Evolutionary conservation across 2,329 filamentous ascomycete species (phyloP), one percentile per base, ranked within the genome.

Genomic region (Periconia sp.): DNA sequence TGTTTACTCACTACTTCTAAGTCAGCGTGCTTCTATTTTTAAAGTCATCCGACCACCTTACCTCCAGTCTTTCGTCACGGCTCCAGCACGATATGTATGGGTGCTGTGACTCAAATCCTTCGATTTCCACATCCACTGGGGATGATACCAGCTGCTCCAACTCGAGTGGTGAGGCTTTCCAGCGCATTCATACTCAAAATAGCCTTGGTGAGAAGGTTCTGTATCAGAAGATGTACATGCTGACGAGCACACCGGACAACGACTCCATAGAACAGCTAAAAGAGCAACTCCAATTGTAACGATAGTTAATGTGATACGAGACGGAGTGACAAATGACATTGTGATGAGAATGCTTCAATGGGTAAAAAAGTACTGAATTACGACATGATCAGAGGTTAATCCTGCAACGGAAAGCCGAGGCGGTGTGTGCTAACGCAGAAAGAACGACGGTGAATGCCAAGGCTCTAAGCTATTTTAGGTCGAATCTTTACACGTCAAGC

Each of bases 21-120:
- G n/a, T n/a, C n/a, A n/a, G n/a, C n/a, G n/a, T n/a, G n/a, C n/a
- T n/a, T n/a, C n/a, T n/a, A n/a, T n/a, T n/a, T n/a, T n/a, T n/a
- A n/a, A n/a, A n/a, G n/a, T n/a, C n/a, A n/a, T n/a, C n/a, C n/a
- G n/a, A n/a, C n/a, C n/a, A n/a, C n/a, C n/a, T n/a, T n/a, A n/a
- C n/a, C n/a, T 75, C 77, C 78, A 80, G 43, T 65, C 66, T 17
- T 57, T 56, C 4, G 56, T 63, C 11, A 56, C 50, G 5, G 49
- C 33, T 6, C 66, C 63, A 13, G 63, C 66, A 13, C 60, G 55
- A 30, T 59, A 47, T 19, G 49, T 45, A 21, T 36, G 42, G 15
- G n/a, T 28, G 17, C 36, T 16, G 7, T 23, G 12, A n/a, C 18
- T 13, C 34, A 50, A 38, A 11, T 31, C 23, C 9, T 26, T 2